A percentile compares a stretch with the other conserved stretches of the same genome.
Conservation (phyloP, 345 rosid genomes). For the Eucalyptus polyanthemos region DNA sequence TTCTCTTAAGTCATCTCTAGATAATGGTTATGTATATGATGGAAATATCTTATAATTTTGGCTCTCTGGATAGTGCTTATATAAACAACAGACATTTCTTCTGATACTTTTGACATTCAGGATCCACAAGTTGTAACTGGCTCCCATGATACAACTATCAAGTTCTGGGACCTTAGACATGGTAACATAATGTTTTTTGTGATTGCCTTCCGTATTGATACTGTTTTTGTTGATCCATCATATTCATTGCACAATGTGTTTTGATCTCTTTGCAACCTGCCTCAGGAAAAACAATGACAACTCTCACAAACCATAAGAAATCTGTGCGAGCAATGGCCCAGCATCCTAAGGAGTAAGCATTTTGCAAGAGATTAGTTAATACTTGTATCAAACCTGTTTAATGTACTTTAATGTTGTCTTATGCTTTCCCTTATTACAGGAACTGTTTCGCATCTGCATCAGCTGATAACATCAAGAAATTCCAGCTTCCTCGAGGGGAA, state of each 20-base stretch:
- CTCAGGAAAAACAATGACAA: constrained; percentile 85
- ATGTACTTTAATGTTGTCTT: not conserved
- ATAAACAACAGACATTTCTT: not conserved
- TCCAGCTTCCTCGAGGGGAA: constrained; percentile 85
- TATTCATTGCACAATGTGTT: not conserved
- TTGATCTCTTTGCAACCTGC: not conserved
- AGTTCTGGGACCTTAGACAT: constrained; percentile 96
- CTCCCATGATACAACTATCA: constrained; percentile 90
- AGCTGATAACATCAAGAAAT: constrained; percentile 93
- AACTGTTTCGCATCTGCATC: constrained; percentile 94
- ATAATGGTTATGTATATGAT: not conserved
- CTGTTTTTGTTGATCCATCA: not conserved
- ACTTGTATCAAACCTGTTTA: not conserved
- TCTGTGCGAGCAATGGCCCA: constrained; percentile 92
- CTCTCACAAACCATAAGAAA: constrained; percentile 96
- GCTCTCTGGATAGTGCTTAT: not conserved
- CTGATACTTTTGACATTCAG: constrained; percentile 21
- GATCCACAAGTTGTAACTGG: constrained; percentile 99
- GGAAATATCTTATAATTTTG: not conserved
- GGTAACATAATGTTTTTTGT: constrained; percentile 21
- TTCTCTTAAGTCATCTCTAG: not conserved
- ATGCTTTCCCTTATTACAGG: constrained; percentile 24
- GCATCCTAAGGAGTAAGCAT: constrained; percentile 88
- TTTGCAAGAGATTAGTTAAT: not conserved
- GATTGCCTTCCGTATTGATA: not conserved